Conservation (phyloP, 768 basidiomycete species). For the Boletales sp. region DNA sequence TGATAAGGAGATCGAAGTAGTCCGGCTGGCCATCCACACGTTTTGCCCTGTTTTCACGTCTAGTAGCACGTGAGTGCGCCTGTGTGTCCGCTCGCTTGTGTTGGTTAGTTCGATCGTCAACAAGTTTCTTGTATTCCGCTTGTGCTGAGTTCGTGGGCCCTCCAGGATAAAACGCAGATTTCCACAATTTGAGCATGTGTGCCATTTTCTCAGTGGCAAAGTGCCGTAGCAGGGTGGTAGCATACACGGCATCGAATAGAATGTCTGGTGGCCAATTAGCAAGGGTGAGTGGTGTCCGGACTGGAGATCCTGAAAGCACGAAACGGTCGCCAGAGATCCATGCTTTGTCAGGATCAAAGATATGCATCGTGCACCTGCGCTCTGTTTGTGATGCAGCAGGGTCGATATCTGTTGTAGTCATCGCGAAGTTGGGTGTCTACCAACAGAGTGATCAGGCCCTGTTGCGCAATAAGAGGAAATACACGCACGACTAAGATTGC, state of each 20-base stretch:
- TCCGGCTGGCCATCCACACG: no score
- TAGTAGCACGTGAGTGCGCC: no score
- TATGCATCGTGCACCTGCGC: background rate
- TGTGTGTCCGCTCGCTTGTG: no score
- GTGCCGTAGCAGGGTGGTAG: background rate
- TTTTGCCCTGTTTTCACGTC: no score
- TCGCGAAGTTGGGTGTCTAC: constrained; percentile 8
- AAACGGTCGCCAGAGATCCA: no score
- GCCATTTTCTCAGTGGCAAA: background rate
- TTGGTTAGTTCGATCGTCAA: no score
- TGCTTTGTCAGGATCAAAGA: background rate
- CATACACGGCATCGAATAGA: constrained; percentile 7
- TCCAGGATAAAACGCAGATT: background rate
- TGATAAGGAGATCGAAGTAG: no score
- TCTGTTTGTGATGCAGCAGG: background rate
- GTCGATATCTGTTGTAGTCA: background rate
- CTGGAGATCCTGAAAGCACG: background rate
- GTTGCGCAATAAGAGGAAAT: background rate
- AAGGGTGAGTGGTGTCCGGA: background rate
- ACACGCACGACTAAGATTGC: constrained; percentile 4
- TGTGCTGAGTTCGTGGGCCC: background rate
- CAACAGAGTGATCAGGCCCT: background rate
- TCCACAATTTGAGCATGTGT: background rate
- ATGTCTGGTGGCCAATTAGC: constrained; percentile 3
- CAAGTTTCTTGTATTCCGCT: no score